Base-by-base conservation (phyloP, 192 early-diverging fungal genomes). In the Haplosporangium gracile region DNA sequence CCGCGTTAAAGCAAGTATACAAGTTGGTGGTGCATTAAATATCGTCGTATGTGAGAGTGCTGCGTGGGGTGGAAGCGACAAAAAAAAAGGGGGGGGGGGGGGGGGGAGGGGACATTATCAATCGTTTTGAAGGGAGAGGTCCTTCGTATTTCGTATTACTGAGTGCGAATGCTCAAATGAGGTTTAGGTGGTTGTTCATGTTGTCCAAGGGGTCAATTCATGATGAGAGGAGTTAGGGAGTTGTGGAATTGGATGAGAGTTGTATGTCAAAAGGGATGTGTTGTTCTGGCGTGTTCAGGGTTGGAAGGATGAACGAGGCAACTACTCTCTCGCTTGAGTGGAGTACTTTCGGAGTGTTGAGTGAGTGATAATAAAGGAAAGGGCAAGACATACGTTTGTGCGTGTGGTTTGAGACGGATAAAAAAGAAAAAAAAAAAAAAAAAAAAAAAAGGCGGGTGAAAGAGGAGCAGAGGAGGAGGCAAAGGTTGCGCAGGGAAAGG, bases 401-500 rank as follows among this genome's bases (percentile, higher is more conserved):
- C 32, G 39, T n/a, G 18, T 70, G 38, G 32, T 29, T 29, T 42
- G 36, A 40, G 34, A 72, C 34, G 39, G 70, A 72, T 42, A 72
- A 38, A 72, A 40, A n/a, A 29, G n/a, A 24, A 71, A 71, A 45
- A 18, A 5, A 40, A 72, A 26, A 24, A 43, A 71, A 71, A 16
- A 72, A 22, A 16, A 42, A 40, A 22, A 70, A 42, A 11, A 7
- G 20, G 15, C 4, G 13, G 71, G 71, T 0, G 24, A 45, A 13
- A 43, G 5, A 45, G 40, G 39, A 8, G n/a, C n/a, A n/a, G 22
- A n/a, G 70, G 70, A 7, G n/a, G 43, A 45, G 71, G 71, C 71
- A 72, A n/a, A 26, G 11, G n/a, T 0, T 65, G 60, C 60, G 71
- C 69, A 72, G 71, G 71, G 71, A n/a, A 72, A 49, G 71, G 71